Evolutionary conservation across 805 yeast genomes (phyloP).

Genomic region (Kodamaea lidongshanica): DNA sequence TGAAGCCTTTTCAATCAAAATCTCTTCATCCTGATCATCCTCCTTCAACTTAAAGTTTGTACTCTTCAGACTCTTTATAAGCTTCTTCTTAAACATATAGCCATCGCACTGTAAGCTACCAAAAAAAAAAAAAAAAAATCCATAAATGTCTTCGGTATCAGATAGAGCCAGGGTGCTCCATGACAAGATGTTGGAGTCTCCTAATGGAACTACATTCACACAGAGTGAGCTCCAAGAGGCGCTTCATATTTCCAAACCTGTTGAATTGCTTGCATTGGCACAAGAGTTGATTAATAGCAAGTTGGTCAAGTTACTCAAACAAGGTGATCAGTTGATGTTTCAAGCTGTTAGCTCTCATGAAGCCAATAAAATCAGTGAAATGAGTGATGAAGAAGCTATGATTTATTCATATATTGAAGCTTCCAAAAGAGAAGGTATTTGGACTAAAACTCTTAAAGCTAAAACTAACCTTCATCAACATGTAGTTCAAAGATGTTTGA

Average conservation of each 20-base stretch:
- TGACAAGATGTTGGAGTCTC: slow-evolving; percentile 51
- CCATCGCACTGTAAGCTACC: too few species aligned
- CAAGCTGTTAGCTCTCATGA: slow-evolving; percentile 69
- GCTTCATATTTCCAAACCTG: slow-evolving; percentile 36
- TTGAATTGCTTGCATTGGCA: slow-evolving; percentile 41
- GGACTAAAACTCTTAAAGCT: slow-evolving; percentile 89
- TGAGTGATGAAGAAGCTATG: slow-evolving; percentile 85
- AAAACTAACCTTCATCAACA: slow-evolving; percentile 87
- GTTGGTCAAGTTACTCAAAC: slow-evolving; percentile 62
- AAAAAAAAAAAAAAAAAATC: slow-evolving; percentile 1
- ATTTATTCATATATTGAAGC: slow-evolving; percentile 89
- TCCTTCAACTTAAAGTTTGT: neutral
- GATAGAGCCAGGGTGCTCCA: slow-evolving; percentile 56
- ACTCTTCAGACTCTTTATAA: slow-evolving; percentile 6
- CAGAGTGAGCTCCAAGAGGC: slow-evolving; percentile 63
- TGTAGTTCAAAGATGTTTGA: slow-evolving; percentile 78
- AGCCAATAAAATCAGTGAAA: slow-evolving; percentile 68
- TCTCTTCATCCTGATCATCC: neutral
- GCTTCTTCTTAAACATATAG: slow-evolving; percentile 14
- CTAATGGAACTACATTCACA: slow-evolving; percentile 46
- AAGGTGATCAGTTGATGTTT: slow-evolving; percentile 62
- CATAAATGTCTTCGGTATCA: slow-evolving; percentile 19
- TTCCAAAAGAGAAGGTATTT: slow-evolving; percentile 89
- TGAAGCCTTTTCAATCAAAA: too few species aligned
- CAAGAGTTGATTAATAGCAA: slow-evolving; percentile 53